phyloP scores from a whole-genome alignment of 2,329 filamentous ascomycete species.

The Dactylella cylindrospora region DNA sequence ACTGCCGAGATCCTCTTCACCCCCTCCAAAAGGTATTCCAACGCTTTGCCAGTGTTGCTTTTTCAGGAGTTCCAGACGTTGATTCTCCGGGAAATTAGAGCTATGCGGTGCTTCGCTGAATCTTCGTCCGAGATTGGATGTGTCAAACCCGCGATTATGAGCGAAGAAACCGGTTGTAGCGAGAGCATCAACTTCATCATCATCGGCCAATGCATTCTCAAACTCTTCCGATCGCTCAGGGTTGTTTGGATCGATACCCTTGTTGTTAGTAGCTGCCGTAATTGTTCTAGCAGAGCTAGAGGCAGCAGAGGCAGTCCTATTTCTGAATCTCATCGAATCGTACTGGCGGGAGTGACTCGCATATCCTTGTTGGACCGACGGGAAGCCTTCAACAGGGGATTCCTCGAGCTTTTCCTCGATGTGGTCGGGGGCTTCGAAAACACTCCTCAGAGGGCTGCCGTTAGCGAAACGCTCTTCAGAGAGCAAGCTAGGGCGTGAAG shows the following conservation, averaged over 20 bases:
- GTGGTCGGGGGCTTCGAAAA: constrained; percentile 70
- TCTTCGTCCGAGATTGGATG: constrained; percentile 49
- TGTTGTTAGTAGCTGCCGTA: constrained; percentile 18
- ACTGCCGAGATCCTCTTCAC: constrained; percentile 61
- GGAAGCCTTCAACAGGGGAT: constrained; percentile 65
- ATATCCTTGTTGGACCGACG: constrained; percentile 61
- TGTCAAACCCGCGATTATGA: constrained; percentile 42
- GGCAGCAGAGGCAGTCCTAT: constrained; percentile 48
- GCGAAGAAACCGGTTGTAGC: constrained; percentile 40
- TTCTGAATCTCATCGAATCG: constrained; percentile 50
- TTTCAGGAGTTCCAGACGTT: constrained; percentile 66
- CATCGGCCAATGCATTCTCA: constrained; percentile 48
- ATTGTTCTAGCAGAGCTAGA: constrained; percentile 46
- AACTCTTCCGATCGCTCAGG: constrained; percentile 46
- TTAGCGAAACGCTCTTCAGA: constrained; percentile 68
- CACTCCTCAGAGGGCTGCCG: constrained; percentile 53
- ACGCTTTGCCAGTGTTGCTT: constrained; percentile 71
- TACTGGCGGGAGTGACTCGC: constrained; percentile 52
- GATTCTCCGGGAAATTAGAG: constrained; percentile 58
- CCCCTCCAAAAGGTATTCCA: constrained; percentile 61
- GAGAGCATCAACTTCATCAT: constrained; percentile 48
- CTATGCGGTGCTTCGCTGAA: constrained; percentile 52
- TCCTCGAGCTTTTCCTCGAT: constrained; percentile 59
- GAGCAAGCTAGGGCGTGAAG: constrained; percentile 74
- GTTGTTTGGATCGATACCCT: constrained; percentile 26